Base-by-base conservation (phyloP, 1,139 yeast species). In the Pichia kudriavzevii region DNA sequence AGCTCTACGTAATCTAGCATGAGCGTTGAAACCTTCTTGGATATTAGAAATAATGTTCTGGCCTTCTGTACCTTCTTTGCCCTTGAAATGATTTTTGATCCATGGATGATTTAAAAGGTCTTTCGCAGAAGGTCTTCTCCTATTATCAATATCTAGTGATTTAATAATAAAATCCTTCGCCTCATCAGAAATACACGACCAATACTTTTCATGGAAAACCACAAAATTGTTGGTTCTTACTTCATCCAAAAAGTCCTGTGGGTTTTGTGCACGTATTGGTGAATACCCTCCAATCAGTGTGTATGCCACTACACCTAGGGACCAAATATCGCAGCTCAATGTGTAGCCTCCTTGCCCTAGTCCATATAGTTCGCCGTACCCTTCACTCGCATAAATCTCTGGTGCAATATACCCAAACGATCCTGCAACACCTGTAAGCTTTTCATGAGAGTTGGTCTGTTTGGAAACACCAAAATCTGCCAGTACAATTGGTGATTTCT, bases 251-350 rank as follows among this genome's bases (percentile, higher is more conserved):
- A 88, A 88, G 44, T 83, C 94, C 36, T 70, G 72, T 4, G 82
- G 85, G 39, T 75, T 80, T 52, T 88, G 95, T 1, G 95, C 76
- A 33, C 88, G 65, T 60, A 88, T 87, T 4, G 97, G 96, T 7
- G 94, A 80, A 58, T 87, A 87, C 1, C 98, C 98, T 51, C 94
- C 85, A 34, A 91, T 67, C 36, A 88, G 64, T 0, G 96, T 87
- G 58, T 87, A 91, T 1, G 95, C 75, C 35, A 91, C 83, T 8
- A 72, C 75, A 1, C 79, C 79, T 33, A 72, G 55, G 3, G 77
- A 70, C 79, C 79, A 72, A 35, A 72, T 61, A 50, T 72, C 79
- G 54, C 79, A 72, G 6, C 75, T 67, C 38, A 67, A 67, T 15
- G 76, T 75, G 51, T 72, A 76, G 7, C 77, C 78, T n/a, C 61